Conservation (phyloP, 257 asterid species). For the Plantago major region DNA sequence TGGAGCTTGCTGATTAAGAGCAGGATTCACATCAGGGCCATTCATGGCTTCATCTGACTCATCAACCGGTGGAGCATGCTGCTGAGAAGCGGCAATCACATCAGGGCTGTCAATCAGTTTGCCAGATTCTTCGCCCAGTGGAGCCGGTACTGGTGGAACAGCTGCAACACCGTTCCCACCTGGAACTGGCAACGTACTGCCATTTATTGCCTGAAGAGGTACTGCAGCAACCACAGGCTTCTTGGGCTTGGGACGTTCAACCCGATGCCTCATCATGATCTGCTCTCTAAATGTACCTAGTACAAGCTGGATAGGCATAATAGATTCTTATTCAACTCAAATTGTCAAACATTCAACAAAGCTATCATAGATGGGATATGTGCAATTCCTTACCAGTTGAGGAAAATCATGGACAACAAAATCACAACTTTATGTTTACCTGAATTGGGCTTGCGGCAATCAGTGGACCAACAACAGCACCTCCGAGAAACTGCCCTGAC, state of each 20-base stretch:
- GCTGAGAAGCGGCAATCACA: neutral
- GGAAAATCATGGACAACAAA: too few species aligned
- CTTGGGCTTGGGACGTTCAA: conserved; percentile 14
- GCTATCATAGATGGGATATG: too few species aligned
- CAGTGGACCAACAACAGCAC: conserved; percentile 29
- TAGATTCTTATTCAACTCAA: neutral
- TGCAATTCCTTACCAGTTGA: too few species aligned
- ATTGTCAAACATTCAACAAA: too few species aligned
- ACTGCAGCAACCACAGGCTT: conserved; percentile 6
- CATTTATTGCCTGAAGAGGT: conserved; percentile 12
- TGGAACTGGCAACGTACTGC: neutral
- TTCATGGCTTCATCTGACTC: neutral
- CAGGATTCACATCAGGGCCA: conserved; percentile 4
- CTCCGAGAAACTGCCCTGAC: conserved; percentile 29
- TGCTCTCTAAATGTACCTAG: conserved; percentile 27
- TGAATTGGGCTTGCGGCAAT: conserved; percentile 33
- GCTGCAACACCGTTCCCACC: conserved; percentile 2
- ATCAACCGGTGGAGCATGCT: conserved; percentile 4
- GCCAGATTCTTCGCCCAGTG: neutral
- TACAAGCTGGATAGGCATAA: conserved; percentile 20
- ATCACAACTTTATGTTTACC: conserved; percentile 11
- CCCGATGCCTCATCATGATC: conserved; percentile 5
- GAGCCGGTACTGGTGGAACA: conserved; percentile 2
- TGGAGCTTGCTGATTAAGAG: conserved; percentile 2
- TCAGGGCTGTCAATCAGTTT: neutral